Evolutionary conservation across 257 asterid species (phyloP).

Genomic region (Knoxia roxburghii): DNA sequence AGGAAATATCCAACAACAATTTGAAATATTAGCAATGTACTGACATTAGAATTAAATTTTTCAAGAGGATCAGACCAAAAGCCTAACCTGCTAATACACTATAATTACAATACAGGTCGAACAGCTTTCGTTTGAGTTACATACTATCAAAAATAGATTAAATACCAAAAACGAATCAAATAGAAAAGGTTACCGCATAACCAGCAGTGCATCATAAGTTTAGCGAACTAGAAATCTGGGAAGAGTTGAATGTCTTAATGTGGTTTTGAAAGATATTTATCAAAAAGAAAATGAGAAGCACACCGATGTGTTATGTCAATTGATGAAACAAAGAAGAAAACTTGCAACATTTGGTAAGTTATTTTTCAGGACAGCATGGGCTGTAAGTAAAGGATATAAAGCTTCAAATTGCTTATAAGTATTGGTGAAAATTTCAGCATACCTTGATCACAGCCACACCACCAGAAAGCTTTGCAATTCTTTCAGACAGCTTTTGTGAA

Average conservation of each 20-base stretch:
- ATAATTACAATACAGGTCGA: not conserved
- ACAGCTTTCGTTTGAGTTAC: not conserved
- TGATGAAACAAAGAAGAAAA: not conserved
- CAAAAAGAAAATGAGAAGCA: not conserved
- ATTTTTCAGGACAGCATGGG: not conserved
- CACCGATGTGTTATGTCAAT: not conserved
- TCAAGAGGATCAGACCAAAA: not conserved
- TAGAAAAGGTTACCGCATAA: not conserved
- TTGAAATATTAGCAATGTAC: not conserved
- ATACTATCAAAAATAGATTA: not conserved
- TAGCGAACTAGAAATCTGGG: not conserved
- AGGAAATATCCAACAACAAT: not conserved
- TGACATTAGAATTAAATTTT: not conserved
- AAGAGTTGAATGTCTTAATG: not conserved
- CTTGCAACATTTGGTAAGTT: not conserved
- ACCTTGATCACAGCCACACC: constrained; percentile 84
- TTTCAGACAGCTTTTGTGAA: constrained; percentile 65
- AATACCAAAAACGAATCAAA: constrained; percentile 1
- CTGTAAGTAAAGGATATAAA: too few relatives aligned
- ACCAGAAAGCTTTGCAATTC: constrained; percentile 89
- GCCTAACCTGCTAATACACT: not conserved
- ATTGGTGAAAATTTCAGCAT: not conserved
- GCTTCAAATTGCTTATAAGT: not conserved
- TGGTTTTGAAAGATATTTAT: not conserved
- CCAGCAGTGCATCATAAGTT: not conserved